These are phyloP conservation scores for Colletotrichum lindemuthianum DNA, from an alignment of 2,329 filamentous ascomycete species.

Conservation along the genomic window DNA sequence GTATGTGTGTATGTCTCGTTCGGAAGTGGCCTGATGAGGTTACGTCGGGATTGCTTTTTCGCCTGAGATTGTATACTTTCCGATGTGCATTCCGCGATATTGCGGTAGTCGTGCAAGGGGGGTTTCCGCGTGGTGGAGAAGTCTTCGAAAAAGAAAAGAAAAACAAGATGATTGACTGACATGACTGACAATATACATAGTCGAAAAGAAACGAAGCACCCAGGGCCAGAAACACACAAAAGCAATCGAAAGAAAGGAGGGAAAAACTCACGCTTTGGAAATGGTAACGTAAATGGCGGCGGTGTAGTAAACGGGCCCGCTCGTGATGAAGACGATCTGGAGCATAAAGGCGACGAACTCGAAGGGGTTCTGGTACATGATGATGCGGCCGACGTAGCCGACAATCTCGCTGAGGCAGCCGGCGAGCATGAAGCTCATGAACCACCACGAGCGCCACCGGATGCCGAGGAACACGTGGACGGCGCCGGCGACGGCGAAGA, in stretches of 20 bases:
- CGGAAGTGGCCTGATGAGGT: background rate
- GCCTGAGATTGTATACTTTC: conserved; percentile 40
- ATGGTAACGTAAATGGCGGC: conserved; percentile 75
- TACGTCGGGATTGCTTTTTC: conserved; percentile 35
- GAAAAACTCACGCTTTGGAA: conserved; percentile 46
- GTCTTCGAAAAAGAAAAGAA: background rate
- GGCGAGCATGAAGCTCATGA: conserved; percentile 61
- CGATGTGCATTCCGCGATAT: background rate
- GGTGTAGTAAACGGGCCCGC: conserved; percentile 58
- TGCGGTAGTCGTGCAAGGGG: conserved; percentile 7
- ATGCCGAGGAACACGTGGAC: conserved; percentile 57
- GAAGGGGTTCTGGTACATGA: conserved; percentile 68
- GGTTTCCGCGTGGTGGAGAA: background rate
- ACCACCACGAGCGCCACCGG: conserved; percentile 59
- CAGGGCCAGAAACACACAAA: background rate
- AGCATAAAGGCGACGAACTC: conserved; percentile 69
- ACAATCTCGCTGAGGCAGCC: conserved; percentile 68
- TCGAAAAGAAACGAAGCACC: too few species aligned
- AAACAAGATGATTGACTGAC: background rate
- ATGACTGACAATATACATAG: too few species aligned
- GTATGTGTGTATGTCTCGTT: background rate
- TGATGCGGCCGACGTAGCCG: conserved; percentile 70
- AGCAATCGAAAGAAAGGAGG: background rate
- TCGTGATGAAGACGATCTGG: conserved; percentile 71
- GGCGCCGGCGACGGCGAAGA: conserved; percentile 58